phyloP scores from a whole-genome alignment of 2,329 filamentous ascomycete species.

The Byssochlamys sp. region DNA sequence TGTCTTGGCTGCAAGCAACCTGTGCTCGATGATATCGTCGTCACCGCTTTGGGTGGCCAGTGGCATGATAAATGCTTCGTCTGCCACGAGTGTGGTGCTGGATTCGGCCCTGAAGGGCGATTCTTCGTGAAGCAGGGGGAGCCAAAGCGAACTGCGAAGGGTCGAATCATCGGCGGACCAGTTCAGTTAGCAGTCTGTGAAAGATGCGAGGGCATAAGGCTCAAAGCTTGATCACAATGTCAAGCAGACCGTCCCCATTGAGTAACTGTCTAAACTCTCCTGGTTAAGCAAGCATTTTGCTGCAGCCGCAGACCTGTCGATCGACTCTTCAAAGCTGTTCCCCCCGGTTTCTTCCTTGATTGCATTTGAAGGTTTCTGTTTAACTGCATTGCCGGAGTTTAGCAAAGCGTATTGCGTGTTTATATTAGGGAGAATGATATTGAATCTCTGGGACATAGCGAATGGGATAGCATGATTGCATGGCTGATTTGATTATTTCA shows the following conservation, averaged over 20 bases:
- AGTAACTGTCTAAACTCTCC: background rate
- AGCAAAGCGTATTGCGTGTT: background rate
- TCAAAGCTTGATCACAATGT: constrained; percentile 44
- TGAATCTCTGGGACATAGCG: background rate
- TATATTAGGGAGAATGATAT: background rate
- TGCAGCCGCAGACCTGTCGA: background rate
- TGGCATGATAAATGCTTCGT: constrained; percentile 92
- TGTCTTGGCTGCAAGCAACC: constrained; percentile 75
- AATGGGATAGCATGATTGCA: background rate
- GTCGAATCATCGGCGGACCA: constrained; percentile 37
- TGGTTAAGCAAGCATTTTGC: background rate
- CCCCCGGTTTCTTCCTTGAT: background rate
- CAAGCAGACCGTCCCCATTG: background rate
- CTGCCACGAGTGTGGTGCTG: constrained; percentile 57
- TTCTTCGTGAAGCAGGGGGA: constrained; percentile 54
- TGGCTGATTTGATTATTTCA: background rate
- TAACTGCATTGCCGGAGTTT: background rate
- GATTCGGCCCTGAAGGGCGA: constrained; percentile 50
- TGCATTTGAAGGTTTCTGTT: background rate
- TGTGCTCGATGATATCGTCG: constrained; percentile 80
- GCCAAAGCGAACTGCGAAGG: constrained; percentile 35
- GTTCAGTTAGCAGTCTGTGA: constrained; percentile 54
- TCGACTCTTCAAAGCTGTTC: background rate
- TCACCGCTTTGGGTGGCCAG: constrained; percentile 78
- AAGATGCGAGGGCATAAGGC: constrained; percentile 50